These are phyloP conservation scores for Pichia sp. DNA, from an alignment of 1,139 yeast genomes.

Conservation along the genomic window DNA sequence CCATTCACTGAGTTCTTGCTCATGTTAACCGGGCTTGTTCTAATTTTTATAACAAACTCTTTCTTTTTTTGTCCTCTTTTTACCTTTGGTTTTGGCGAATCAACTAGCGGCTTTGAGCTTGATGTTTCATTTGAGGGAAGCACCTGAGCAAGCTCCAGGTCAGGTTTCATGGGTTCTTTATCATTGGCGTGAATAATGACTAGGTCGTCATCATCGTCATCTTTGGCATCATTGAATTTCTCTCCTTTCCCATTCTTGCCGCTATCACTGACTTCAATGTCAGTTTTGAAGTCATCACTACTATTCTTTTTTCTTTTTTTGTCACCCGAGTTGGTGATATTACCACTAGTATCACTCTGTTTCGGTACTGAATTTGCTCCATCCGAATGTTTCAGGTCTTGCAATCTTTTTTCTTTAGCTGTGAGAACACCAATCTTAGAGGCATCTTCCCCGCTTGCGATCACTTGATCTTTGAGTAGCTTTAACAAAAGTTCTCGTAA, in stretches of 20 bases:
- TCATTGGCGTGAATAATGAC: constrained; percentile 15
- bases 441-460: constrained; percentile 33
- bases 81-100: not conserved
- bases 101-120: not conserved
- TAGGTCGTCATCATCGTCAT: constrained; percentile 8
- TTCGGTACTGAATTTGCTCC: not conserved
- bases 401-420: constrained; percentile 5
- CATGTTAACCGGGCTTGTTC: no score
- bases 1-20: no score
- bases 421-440: constrained; percentile 33
- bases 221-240: not conserved
- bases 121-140: not conserved
- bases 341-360: constrained; percentile 1
- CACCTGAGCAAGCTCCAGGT: not conserved
- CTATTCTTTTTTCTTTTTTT: not conserved
- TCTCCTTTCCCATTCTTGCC: not conserved
- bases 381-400: not conserved
- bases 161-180: constrained; percentile 6
- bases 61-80: not conserved
- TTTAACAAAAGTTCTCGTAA: constrained; percentile 35
- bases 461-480: constrained; percentile 39
- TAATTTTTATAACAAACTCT: not conserved
- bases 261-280: not conserved
- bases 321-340: not conserved
- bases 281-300: not conserved